Conservation (phyloP, 192 early-diverging fungal genomes). For the Umbelopsis sp. region DNA sequence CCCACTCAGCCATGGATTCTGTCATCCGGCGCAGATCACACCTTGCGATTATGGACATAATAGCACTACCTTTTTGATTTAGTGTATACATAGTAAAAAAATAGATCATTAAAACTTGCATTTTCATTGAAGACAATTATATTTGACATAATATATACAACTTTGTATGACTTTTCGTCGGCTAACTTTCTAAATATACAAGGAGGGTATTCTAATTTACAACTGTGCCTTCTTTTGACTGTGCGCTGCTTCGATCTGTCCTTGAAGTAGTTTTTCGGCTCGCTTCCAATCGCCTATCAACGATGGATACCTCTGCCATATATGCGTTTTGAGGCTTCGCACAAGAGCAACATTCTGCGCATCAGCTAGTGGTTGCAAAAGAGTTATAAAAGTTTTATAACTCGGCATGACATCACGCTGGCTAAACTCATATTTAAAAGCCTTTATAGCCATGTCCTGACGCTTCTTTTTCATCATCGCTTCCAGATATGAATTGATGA, state of each 20-base stretch:
- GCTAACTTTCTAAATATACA: too few species aligned
- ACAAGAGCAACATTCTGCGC: not conserved
- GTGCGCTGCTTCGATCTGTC: not conserved
- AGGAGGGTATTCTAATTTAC: too few species aligned
- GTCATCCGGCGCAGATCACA: slow-evolving; percentile 87
- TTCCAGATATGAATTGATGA: slow-evolving; percentile 12
- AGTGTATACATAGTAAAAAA: slow-evolving; percentile 3
- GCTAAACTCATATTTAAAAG: not conserved
- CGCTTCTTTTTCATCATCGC: not conserved
- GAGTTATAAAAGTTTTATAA: not conserved
- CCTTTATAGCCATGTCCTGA: not conserved
- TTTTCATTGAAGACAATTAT: not conserved
- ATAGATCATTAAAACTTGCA: slow-evolving; percentile 17
- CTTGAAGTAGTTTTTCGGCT: not conserved
- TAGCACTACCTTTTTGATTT: not conserved
- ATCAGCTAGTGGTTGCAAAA: not conserved
- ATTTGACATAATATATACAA: too few species aligned
- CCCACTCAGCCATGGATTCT: slow-evolving; percentile 97
- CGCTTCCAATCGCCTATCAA: not conserved
- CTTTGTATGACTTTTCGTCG: too few species aligned
- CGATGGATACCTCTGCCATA: slow-evolving; percentile 1
- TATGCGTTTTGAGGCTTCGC: not conserved
- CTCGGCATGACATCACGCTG: not conserved
- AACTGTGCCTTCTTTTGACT: too few species aligned
- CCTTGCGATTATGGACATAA: slow-evolving; percentile 87